Evolutionary conservation across 352 stramenopile species (phyloP).

Genomic region (Phytophthora meadii): DNA sequence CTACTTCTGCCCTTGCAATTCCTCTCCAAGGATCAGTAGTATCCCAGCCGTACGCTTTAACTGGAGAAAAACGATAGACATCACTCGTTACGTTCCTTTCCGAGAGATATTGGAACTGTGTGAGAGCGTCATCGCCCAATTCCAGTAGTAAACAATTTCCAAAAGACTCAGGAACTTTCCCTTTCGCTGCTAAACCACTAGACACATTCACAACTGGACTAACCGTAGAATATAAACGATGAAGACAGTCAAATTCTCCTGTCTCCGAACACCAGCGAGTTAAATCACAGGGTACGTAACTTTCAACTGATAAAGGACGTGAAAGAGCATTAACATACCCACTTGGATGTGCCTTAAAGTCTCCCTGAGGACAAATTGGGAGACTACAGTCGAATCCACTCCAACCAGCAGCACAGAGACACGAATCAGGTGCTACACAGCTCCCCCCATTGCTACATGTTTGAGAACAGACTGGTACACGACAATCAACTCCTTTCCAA

Average conservation of each 20-base stretch:
- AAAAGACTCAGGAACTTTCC: conserved; percentile 7
- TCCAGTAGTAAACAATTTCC: conserved; percentile 83
- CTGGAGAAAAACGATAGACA: conserved; percentile 86
- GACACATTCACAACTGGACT: conserved; percentile 51
- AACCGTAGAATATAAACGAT: conserved; percentile 40
- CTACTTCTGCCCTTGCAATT: conserved; percentile 45
- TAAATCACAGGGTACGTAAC: conserved; percentile 93
- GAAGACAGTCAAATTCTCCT: conserved; percentile 93
- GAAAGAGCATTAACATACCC: conserved; percentile 62
- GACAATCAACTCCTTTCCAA: conserved; percentile 93
- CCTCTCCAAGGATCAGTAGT: conserved; percentile 80
- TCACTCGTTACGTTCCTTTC: conserved; percentile 75
- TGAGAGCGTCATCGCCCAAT: conserved; percentile 74
- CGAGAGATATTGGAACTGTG: conserved; percentile 91
- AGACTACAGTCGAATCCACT: conserved; percentile 93
- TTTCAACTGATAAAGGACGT: conserved; percentile 68
- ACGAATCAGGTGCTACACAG: conserved; percentile 95
- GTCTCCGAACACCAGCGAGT: conserved; percentile 92
- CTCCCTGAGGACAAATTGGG: conserved; percentile 94
- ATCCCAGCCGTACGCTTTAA: conserved; percentile 86
- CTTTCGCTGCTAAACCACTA: conserved; percentile 40
- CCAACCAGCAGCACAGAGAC: conserved; percentile 92
- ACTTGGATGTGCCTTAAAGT: conserved; percentile 89
- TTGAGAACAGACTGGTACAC: conserved; percentile 91
- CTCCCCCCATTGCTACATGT: conserved; percentile 89